Percentiles rank a stretch among this genome's conserved stretches.
These are phyloP conservation scores for Sclerotinia trifoliorum DNA, from an alignment of 2,329 filamentous ascomycete genomes.

Conservation along the genomic window DNA sequence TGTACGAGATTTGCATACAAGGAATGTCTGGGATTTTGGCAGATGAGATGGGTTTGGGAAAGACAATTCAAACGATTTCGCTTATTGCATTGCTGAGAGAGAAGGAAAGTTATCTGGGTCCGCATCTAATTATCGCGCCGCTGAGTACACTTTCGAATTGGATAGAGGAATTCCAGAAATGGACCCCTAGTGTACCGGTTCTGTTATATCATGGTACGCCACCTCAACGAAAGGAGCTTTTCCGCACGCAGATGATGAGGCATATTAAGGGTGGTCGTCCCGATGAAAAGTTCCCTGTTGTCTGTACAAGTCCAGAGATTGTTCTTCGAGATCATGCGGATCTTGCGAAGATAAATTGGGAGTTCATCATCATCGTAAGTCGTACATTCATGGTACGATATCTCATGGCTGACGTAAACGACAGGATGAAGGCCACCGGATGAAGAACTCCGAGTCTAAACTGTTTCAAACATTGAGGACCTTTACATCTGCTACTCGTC, in stretches of 20 bases:
- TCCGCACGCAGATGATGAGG: conserved; percentile 67
- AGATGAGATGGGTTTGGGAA: conserved; percentile 62
- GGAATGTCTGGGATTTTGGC: conserved; percentile 64
- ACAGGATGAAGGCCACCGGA: conserved; percentile 88
- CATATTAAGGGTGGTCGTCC: conserved; percentile 62
- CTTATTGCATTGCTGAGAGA: conserved; percentile 76
- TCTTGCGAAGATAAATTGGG: conserved; percentile 84
- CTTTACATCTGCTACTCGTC: conserved; percentile 84
- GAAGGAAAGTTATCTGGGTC: conserved; percentile 77
- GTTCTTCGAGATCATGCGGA: conserved; percentile 85
- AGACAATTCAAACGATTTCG: conserved; percentile 53
- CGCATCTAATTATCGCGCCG: conserved; percentile 86
- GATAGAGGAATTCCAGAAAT: conserved; percentile 89
- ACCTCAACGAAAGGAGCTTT: conserved; percentile 72
- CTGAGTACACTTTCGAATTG: conserved; percentile 92
- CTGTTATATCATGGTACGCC: conserved; percentile 88
- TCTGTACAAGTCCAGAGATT: conserved; percentile 95
- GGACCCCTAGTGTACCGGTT: conserved; percentile 85
- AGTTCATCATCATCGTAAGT: conserved; percentile 89
- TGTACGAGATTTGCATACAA: conserved; percentile 63
- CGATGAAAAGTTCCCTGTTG: conserved; percentile 74
- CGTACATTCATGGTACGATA: not conserved
- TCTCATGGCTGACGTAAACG: conserved; percentile 25
- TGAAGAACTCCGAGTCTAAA: conserved; percentile 95
- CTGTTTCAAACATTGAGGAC: conserved; percentile 85